Conservation (phyloP, 495 filamentous ascomycete genomes). For the Pseudevernia furfuracea region DNA sequence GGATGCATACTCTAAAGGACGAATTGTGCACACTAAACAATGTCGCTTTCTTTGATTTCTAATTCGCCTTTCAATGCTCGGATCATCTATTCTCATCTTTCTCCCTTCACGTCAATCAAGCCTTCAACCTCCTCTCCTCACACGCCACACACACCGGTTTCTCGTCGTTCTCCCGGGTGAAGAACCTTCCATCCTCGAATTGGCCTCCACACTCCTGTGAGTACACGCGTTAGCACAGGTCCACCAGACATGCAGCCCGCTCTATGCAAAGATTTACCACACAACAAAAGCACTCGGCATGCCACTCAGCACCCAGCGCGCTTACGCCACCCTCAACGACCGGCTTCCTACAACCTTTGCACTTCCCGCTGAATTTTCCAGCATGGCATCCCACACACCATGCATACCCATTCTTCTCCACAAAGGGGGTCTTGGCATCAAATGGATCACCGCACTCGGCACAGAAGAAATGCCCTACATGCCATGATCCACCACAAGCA, state of each 20-base stretch:
- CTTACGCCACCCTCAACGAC: constrained; percentile 80
- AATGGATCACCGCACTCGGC: constrained; percentile 98
- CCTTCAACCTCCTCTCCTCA: constrained; percentile 57
- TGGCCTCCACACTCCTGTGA: constrained; percentile 51
- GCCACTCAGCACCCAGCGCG: constrained; percentile 90
- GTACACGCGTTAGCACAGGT: constrained; percentile 6
- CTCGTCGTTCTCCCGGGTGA: constrained; percentile 50
- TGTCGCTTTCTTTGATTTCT: background rate
- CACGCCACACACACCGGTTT: constrained; percentile 57
- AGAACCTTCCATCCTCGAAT: constrained; percentile 59
- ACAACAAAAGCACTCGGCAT: constrained; percentile 84
- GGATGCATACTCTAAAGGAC: background rate
- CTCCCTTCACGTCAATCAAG: constrained; percentile 23
- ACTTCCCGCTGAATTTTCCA: constrained; percentile 80
- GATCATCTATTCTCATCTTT: background rate
- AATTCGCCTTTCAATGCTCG: background rate
- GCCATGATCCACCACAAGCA: constrained; percentile 89
- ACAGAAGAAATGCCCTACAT: constrained; percentile 98
- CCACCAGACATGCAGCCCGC: constrained; percentile 4
- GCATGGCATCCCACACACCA: constrained; percentile 95
- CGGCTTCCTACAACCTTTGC: constrained; percentile 72
- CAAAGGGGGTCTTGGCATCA: constrained; percentile 71
- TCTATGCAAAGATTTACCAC: constrained; percentile 34
- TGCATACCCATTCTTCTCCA: constrained; percentile 97
- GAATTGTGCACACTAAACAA: background rate